Evolutionary conservation across 2,329 filamentous ascomycete species (phyloP), one percentile per base, ranked within the genome.

Genomic region (Alternaria hordeiaustralica): DNA sequence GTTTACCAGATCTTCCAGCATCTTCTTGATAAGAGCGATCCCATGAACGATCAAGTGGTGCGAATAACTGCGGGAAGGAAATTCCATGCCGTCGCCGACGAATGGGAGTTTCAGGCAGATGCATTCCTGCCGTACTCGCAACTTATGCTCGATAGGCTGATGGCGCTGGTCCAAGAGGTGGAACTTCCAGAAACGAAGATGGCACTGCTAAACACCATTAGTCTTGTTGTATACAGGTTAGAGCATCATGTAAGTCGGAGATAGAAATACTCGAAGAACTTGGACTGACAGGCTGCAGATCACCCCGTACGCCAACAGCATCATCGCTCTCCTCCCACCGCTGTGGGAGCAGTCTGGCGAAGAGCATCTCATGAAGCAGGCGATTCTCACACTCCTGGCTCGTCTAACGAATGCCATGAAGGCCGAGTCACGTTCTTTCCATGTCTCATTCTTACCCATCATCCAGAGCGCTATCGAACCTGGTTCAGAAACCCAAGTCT

Each of bases 301-400:
- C 62, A 82, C 84, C 4, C 87, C 87, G 1, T 89, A 87, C 64
- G 92, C 93, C 6, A 93, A 97, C 72, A 88, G 90, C 63, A 92
- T 99, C 64, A 90, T 99, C 79, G 85, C 88, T 2, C 87, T 94
- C 12, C 85, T 98, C 7, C 94, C 95, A 0, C 85, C 86, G 5
- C 85, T 98, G 0, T 99, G 96, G 96, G 90, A 92, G 64, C 88
- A 90, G 55, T 93, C 92, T 3, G 93, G 90, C 1, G 91, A 97
- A 64, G 92, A 96, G 74, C 93, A 94, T 80, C 88, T 98, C 79
- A 92, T 97, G 85, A 98, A 98, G 80, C 94, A 97, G 80, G 90
- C 93, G 1, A 94, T 98, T 56, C 87, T 98, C 61, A 92, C 92
- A 3, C 91, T 98, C 43, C 88, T 98, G 55, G 87, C 92, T 2